A percentile compares a stretch with the other conserved stretches of the same genome.
Evolutionary conservation across 192 early-diverging fungal species (phyloP).

Genomic region (Linnemannia hyalina): DNA sequence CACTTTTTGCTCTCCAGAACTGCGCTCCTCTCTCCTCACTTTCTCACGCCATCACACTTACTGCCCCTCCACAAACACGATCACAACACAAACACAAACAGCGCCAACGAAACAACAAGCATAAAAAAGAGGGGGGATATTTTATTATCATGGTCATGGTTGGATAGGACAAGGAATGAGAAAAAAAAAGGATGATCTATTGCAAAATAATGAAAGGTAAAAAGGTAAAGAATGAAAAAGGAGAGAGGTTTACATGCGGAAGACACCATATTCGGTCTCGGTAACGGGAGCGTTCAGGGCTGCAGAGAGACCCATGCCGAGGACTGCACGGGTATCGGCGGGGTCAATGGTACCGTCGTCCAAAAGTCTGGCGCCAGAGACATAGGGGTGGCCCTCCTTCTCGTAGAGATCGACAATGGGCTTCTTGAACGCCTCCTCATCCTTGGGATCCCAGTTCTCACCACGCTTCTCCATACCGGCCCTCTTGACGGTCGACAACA

Average conservation of each 20-base stretch:
- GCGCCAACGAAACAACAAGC: not conserved
- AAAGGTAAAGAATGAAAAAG: not conserved
- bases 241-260: slow-evolving; percentile 86
- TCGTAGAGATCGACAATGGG: slow-evolving; percentile 91
- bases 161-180: not conserved
- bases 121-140: not conserved
- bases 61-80: not conserved
- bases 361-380: slow-evolving; percentile 89
- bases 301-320: slow-evolving; percentile 88
- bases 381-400: slow-evolving; percentile 96
- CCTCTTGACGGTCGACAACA: slow-evolving; percentile 88
- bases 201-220: not conserved
- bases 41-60: not conserved
- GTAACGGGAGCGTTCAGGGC: slow-evolving; percentile 78
- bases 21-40: not conserved
- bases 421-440: slow-evolving; percentile 84
- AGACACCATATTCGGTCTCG: slow-evolving; percentile 91
- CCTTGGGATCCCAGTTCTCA: slow-evolving; percentile 80
- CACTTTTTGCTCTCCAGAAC: not conserved
- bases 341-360: slow-evolving; percentile 97
- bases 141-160: slow-evolving; percentile 7
- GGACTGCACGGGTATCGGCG: slow-evolving; percentile 85
- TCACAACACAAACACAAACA: not conserved
- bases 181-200: not conserved
- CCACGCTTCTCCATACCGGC: slow-evolving; percentile 86